Conservation (phyloP, 306 rosid genomes). For the Vachellia pachyceras region DNA sequence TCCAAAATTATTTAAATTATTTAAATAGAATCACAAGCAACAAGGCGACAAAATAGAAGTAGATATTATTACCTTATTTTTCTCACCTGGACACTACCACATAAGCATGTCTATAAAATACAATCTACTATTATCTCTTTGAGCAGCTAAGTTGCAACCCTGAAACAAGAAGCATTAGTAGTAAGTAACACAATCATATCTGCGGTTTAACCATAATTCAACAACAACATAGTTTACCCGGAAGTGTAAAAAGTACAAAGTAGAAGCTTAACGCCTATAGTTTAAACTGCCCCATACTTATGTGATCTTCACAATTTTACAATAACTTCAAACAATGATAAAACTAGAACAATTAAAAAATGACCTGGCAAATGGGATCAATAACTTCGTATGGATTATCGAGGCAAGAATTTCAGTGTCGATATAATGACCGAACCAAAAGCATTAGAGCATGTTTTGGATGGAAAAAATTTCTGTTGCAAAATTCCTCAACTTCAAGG, state of each 20-base stretch:
- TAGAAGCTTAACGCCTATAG: not conserved
- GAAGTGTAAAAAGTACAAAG: not conserved
- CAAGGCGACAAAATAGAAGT: conserved; percentile 20
- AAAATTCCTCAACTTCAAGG: not conserved
- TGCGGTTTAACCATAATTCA: not conserved
- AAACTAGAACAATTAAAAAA: not conserved
- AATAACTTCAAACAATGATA: not conserved
- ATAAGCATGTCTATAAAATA: conserved; percentile 83
- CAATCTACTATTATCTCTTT: conserved; percentile 68
- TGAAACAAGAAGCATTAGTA: conserved; percentile 25
- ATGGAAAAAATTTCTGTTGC: not conserved
- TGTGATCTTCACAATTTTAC: not conserved
- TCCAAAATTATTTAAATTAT: not conserved
- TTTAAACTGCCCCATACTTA: not conserved
- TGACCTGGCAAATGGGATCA: not conserved
- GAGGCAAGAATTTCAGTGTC: not conserved
- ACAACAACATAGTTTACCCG: not conserved
- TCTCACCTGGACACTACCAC: conserved; percentile 90
- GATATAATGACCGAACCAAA: conserved; percentile 8
- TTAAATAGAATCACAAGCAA: conserved; percentile 1
- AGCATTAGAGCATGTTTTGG: not conserved
- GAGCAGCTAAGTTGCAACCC: conserved; percentile 94
- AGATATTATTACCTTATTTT: conserved; percentile 46
- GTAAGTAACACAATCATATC: conserved; percentile 1
- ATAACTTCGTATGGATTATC: too few species aligned